phyloP scores from a whole-genome alignment of 169 alveolate genomes.

The Perkinsus olseni region DNA sequence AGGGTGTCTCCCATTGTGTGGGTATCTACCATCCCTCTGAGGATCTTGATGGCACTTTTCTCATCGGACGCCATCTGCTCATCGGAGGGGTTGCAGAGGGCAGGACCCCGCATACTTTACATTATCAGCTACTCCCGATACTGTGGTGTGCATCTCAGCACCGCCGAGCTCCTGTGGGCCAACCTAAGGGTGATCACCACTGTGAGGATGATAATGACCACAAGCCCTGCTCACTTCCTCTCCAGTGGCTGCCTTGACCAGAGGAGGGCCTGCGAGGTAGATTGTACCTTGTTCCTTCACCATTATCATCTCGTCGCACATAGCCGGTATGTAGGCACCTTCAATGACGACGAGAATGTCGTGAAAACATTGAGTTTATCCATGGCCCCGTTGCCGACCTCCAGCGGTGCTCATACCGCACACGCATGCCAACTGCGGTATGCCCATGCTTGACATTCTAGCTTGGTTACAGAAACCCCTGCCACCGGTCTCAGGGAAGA shows the following conservation, averaged over 20 bases:
- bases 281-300: conserved; percentile 67
- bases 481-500: conserved; percentile 74
- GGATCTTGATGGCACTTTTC: neutral
- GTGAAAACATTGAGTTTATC: conserved; percentile 1
- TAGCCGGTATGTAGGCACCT: conserved; percentile 79
- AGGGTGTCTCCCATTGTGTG: neutral
- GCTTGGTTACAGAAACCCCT: conserved; percentile 73
- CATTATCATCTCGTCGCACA: conserved; percentile 60
- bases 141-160: conserved; percentile 56
- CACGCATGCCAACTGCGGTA: neutral
- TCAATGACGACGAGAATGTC: conserved; percentile 26
- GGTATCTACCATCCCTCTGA: neutral
- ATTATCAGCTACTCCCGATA: conserved; percentile 70
- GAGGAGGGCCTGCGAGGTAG: conserved; percentile 63
- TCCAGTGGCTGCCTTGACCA: conserved; percentile 72
- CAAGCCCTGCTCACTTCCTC: conserved; percentile 36
- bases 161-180: conserved; percentile 37
- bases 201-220: neutral
- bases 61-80: neutral
- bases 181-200: neutral
- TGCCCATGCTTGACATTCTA: conserved; percentile 40
- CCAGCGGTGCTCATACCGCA: neutral
- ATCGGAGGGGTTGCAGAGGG: neutral
- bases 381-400: neutral
- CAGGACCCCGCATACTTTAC: neutral